These are phyloP conservation scores for Craterostigma plantagineum DNA, from an alignment of 257 asterid genomes.

Conservation along the genomic window DNA sequence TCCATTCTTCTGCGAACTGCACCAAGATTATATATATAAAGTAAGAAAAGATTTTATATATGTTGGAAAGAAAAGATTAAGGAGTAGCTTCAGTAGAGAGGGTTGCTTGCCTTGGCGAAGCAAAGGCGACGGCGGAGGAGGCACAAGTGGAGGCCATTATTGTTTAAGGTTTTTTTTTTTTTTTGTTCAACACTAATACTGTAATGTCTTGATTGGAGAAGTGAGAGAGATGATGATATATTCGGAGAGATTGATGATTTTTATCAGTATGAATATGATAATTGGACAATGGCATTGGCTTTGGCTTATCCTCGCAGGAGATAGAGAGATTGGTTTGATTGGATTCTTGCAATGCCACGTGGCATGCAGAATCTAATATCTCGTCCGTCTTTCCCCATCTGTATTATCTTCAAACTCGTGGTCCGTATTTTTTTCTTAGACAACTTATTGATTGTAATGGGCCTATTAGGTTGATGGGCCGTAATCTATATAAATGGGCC, in stretches of 20 bases:
- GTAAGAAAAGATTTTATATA: slow-evolving; percentile 1
- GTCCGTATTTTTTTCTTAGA: slow-evolving; percentile 4
- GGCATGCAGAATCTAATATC: slow-evolving; percentile 45
- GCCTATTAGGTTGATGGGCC: too few species aligned
- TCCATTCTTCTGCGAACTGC: slow-evolving; percentile 60
- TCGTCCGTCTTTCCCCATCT: not conserved
- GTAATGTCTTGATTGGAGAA: too few species aligned
- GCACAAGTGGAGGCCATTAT: slow-evolving; percentile 96
- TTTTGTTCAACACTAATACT: too few species aligned
- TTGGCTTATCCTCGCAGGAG: too few species aligned
- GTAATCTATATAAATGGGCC: too few species aligned
- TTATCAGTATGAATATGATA: too few species aligned
- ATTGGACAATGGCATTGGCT: too few species aligned
- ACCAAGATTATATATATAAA: too few species aligned
- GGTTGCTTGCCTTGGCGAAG: slow-evolving; percentile 83
- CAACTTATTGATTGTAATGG: too few species aligned
- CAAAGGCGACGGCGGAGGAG: slow-evolving; percentile 63
- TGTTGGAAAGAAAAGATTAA: not conserved
- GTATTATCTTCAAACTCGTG: too few species aligned
- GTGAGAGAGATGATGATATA: too few species aligned
- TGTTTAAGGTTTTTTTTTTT: slow-evolving; percentile 3
- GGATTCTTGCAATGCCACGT: slow-evolving; percentile 36
- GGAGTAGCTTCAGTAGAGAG: slow-evolving; percentile 7
- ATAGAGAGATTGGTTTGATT: slow-evolving; percentile 49
- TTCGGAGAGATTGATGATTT: too few species aligned